Evolutionary conservation across 2,329 filamentous ascomycete genomes (phyloP), one percentile per base, ranked within the genome.

Genomic region (Leptographium flavum): DNA sequence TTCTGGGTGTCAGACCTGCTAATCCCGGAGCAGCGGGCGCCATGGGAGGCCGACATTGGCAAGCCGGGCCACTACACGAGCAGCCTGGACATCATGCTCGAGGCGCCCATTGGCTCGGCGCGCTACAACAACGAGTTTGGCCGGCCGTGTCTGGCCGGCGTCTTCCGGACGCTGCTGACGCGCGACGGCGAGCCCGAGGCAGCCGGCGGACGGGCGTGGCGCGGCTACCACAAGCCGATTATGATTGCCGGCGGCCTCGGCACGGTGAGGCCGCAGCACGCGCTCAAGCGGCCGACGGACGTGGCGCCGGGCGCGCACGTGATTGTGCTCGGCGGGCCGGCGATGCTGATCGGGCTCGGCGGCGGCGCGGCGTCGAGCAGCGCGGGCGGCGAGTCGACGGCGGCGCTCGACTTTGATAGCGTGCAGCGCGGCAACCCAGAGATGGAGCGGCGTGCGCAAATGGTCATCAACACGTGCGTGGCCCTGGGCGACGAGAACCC

Each of bases 91-190:
- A 96, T 98, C 55, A 96, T 98, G 90, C 71, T 96, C 11, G 90
- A 98, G 60, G 92, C 87, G 0, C 92, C 92, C 0, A 92, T 98
- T 54, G 92, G 92, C 31, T 92, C 85, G 55, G 92, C 92, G 42
- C 79, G 86, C 19, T 96, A 94, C 70, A 96, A 96, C 69, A 98
- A 98, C 58, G 92, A 95, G 58, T 98, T 96, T 56, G 92, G 92
- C 23, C 77, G 92, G 32, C 90, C 92, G 31, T 87, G 82, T 57
- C 81, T 93, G 13, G 76, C 82, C 3, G 92, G 92, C 21, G 90
- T 87, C 58, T 98, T 98, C 70, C 75, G 90, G 49, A 98, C 92
- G 1, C 73, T 98, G 32, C 76, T 93, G 27, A 83, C 81, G n/a
- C 23, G 5, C n/a, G 43, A 39, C 37, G 72, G 79, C 47, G 75